phyloP scores from a whole-genome alignment of 352 stramenopile genomes.

The Phytophthora rubi region DNA sequence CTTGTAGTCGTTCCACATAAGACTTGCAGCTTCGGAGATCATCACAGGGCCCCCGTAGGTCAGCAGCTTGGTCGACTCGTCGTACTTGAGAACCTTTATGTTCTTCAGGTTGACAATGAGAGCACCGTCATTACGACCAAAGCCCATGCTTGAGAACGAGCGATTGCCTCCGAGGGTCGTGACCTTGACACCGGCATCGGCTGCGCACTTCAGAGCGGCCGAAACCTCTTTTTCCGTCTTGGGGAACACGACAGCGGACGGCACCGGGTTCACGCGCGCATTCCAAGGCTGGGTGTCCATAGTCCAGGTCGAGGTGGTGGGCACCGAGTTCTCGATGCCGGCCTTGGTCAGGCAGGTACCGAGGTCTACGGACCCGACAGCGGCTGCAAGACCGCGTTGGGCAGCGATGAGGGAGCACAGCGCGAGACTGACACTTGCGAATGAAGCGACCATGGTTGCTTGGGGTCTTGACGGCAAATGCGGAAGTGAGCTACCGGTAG shows the following conservation, averaged over 20 bases:
- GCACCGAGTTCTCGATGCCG: constrained; percentile 8
- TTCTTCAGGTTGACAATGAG: constrained; percentile 13
- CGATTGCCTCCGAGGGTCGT: neutral
- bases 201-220: constrained; percentile 7
- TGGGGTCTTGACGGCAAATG: neutral
- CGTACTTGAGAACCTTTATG: constrained; percentile 13
- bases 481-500: neutral
- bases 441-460: neutral
- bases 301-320: constrained; percentile 10
- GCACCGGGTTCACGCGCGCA: constrained; percentile 4
- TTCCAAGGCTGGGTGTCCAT: constrained; percentile 13
- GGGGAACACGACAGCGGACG: constrained; percentile 3
- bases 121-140: constrained; percentile 8
- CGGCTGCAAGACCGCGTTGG: neutral
- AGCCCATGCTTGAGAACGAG: constrained; percentile 18
- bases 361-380: neutral
- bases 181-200: constrained; percentile 1
- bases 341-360: neutral
- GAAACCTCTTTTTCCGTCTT: constrained; percentile 3
- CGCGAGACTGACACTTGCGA: neutral
- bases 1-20: constrained; percentile 10
- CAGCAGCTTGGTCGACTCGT: constrained; percentile 6
- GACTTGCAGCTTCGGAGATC: constrained; percentile 10
- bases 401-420: constrained; percentile 8
- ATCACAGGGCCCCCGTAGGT: constrained; percentile 14